Base-by-base conservation (phyloP, 139 green algal genomes). In the Yamagishiella unicocca region DNA sequence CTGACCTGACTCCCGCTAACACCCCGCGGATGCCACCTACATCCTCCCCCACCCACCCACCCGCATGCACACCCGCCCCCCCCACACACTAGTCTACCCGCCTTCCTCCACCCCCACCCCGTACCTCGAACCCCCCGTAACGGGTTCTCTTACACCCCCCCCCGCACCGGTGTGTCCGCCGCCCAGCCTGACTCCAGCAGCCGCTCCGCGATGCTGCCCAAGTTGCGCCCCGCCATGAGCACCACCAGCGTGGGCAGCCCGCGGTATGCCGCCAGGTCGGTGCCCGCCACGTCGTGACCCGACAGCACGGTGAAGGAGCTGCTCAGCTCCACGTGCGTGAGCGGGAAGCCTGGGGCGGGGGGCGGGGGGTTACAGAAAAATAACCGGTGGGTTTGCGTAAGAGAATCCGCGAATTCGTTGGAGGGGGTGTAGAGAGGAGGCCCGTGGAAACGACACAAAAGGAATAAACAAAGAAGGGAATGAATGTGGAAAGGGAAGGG, bases 231-330 rank as follows among this genome's bases (percentile, higher is more conserved):
- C 0, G 70, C 93, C 95, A 98, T 98, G 9, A 98, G 87, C 25
- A 97, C 42, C n/a, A 96, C 94, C 43, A 96, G 84, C 0, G 94
- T 96, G 66, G 95, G 91, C 1, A 94, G 84, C 1, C 38, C 61
- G 2, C 50, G 25, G 40, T 95, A 90, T 0, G 85, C 85, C 2
- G 1, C 45, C 93, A 94, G 97, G 76, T 95, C 81, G 3, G 94
- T 84, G 12, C 43, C 54, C 6, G 81, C 87, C 2, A 90, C 83
- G 25, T 93, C 89, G 70, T 98, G 95, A 0, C 89, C 94, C 4
- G 82, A 93, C 7, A 93, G 54, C 12, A 97, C 93, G 17, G 88
- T 90, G 82, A 96, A 97, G 38, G 89, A 85, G 10, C 71, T 68
- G 53, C 90, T 89, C 24, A 95, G 45, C 24, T 83, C 31, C 2